Evolutionary conservation across 306 rosid genomes (phyloP).

Genomic region (Nissolia schottii): DNA sequence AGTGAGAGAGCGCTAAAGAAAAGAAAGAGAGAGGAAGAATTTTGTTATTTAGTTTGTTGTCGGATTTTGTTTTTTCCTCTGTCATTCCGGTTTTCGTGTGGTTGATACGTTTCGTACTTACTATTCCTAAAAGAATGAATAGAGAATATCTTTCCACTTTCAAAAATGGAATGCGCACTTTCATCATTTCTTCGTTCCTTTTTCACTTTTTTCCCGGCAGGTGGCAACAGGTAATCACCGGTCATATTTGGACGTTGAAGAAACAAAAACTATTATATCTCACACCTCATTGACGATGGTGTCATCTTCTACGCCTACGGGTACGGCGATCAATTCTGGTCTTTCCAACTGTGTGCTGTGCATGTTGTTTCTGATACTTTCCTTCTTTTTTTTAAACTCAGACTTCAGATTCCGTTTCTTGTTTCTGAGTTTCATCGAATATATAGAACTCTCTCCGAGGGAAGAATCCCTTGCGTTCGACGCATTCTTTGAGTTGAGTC

Average conservation of each 20-base stretch:
- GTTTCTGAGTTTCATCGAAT: background rate
- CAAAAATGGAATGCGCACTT: too few species aligned
- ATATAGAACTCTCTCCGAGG: background rate
- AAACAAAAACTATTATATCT: background rate
- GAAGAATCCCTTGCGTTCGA: slow-evolving; percentile 13
- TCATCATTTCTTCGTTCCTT: background rate
- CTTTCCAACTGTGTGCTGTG: background rate
- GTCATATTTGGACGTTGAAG: background rate
- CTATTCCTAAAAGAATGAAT: too few species aligned
- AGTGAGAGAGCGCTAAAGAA: too few species aligned
- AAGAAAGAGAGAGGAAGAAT: too few species aligned
- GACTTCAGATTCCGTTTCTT: background rate
- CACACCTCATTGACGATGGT: background rate
- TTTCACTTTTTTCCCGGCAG: background rate
- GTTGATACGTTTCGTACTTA: too few species aligned
- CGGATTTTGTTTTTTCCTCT: too few species aligned
- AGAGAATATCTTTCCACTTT: background rate
- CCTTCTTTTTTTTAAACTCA: background rate
- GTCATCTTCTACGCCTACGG: background rate
- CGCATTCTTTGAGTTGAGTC: background rate
- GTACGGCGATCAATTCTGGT: background rate
- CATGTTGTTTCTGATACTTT: background rate
- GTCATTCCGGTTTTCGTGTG: too few species aligned
- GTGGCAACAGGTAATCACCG: background rate
- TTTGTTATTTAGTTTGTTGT: too few species aligned